phyloP scores from a whole-genome alignment of 805 yeast species.

The Scheffersomyces stipitis region DNA sequence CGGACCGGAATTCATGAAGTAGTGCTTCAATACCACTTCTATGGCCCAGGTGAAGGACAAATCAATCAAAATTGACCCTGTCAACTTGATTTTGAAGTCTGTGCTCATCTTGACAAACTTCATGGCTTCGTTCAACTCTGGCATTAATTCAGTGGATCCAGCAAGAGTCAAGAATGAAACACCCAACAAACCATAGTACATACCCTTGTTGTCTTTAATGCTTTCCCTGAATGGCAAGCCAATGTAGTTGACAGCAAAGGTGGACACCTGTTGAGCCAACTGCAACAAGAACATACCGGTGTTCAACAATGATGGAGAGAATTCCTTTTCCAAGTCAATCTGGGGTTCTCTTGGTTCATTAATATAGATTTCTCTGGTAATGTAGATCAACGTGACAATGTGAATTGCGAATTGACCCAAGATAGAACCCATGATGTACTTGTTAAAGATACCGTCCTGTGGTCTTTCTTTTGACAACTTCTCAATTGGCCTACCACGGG shows the following conservation, averaged over 20 bases:
- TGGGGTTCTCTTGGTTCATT: conserved; percentile 92
- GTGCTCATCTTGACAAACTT: conserved; percentile 83
- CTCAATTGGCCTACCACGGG: conserved; percentile 88
- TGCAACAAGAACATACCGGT: conserved; percentile 95
- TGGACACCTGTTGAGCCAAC: conserved; percentile 94
- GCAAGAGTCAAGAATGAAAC: conserved; percentile 85
- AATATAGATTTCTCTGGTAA: conserved; percentile 78
- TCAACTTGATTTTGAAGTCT: conserved; percentile 74
- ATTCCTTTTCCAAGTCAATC: conserved; percentile 85
- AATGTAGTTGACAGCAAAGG: conserved; percentile 96
- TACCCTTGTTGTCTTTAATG: conserved; percentile 86
- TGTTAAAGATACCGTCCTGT: conserved; percentile 94
- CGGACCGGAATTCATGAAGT: conserved; percentile 88
- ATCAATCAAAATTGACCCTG: conserved; percentile 71
- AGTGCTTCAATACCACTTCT: conserved; percentile 76
- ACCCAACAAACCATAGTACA: conserved; percentile 93
- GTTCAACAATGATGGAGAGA: conserved; percentile 86
- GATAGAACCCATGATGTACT: conserved; percentile 96
- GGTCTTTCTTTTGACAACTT: conserved; percentile 92
- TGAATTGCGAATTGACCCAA: conserved; percentile 96
- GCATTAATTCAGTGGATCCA: conserved; percentile 92
- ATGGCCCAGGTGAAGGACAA: conserved; percentile 72
- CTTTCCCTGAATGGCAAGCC: conserved; percentile 96
- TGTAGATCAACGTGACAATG: conserved; percentile 74
- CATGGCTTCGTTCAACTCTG: conserved; percentile 91